Evolutionary conservation across 2,329 filamentous ascomycete genomes (phyloP).

Genomic region (Epichloe coenophiala): DNA sequence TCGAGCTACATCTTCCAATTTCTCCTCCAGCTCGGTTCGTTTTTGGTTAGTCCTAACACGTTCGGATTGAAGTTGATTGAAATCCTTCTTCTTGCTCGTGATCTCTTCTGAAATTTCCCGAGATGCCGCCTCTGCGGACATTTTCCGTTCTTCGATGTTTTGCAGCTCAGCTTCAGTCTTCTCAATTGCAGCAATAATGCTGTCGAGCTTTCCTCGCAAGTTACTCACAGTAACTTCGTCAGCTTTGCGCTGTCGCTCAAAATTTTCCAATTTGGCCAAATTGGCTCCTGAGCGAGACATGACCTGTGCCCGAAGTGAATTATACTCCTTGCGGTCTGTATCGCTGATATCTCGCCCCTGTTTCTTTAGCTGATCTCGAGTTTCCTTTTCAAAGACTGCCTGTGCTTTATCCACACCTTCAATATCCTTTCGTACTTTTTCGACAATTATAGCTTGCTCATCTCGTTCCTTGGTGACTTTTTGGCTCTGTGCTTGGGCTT

Average conservation of each 20-base stretch:
- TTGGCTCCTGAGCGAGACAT: conserved; percentile 70
- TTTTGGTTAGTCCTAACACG: conserved; percentile 68
- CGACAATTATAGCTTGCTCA: conserved; percentile 51
- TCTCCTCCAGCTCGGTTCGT: conserved; percentile 81
- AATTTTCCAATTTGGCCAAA: conserved; percentile 69
- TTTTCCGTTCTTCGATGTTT: conserved; percentile 55
- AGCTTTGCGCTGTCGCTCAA: conserved; percentile 79
- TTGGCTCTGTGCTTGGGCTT: conserved; percentile 52
- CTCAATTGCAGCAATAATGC: conserved; percentile 56
- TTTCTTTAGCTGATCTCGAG: conserved; percentile 70
- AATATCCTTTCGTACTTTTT: conserved; percentile 68
- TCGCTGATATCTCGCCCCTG: conserved; percentile 78
- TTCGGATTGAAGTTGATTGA: conserved; percentile 74
- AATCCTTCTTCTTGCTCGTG: conserved; percentile 77
- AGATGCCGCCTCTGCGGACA: conserved; percentile 45
- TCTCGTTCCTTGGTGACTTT: conserved; percentile 66
- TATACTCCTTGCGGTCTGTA: conserved; percentile 80
- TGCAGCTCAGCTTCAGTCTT: conserved; percentile 60
- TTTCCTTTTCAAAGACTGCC: conserved; percentile 76
- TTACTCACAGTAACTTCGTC: conserved; percentile 86
- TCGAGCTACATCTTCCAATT: conserved; percentile 65
- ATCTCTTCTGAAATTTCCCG: conserved; percentile 66
- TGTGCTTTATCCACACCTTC: conserved; percentile 80
- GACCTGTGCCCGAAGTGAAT: conserved; percentile 69
- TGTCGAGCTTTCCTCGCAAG: conserved; percentile 77